Evolutionary conservation across 768 basidiomycete genomes (phyloP), one percentile per base, ranked within the genome.

Genomic region (Suillus bovinus): DNA sequence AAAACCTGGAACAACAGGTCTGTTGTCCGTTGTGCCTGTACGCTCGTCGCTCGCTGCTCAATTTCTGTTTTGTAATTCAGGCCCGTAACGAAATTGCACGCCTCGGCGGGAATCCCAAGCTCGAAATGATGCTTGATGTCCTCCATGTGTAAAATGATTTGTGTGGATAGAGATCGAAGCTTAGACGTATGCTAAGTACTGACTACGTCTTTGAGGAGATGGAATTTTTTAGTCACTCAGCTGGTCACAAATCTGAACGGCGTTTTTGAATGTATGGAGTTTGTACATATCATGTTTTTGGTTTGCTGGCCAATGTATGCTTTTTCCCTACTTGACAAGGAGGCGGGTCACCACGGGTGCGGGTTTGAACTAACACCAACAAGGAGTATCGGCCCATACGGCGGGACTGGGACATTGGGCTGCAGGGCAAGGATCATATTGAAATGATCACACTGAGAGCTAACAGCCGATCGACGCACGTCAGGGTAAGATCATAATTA

Each of bases 71-170:
- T 3, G 39, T 27, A 8, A 47, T 47, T 47, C 39, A 75, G 74
- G 86, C 89, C 1, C 70, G 81, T 3, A 78, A 74, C 0, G 94
- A 96, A 75, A 86, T 98, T 14, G 71, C 69, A 17, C 74, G 86
- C 53, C 74, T 97, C 11, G 95, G 94, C 0, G 94, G 94, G 6
- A 97, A 97, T 66, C 64, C 64, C 41, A 79, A 78, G 41, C 72
- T 96, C 22, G 84, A 85, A 59, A 78, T 70, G 9, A 80, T 91
- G 60, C 76, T 91, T 74, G 80, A 84, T 64, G 61, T 77, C 20
- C 72, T 92, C 54, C 81, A 81, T 62, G 80, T 87, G 82, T 42
- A 73, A 70, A 31, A 64, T 44, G 63, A 64, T 22, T 29, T 49
- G 17, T 16, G 20, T 52, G 22, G 31, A 27, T 53, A 20, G 44